phyloP scores from a whole-genome alignment of 2,329 filamentous ascomycete species.

The Fusarium lyarnte region DNA sequence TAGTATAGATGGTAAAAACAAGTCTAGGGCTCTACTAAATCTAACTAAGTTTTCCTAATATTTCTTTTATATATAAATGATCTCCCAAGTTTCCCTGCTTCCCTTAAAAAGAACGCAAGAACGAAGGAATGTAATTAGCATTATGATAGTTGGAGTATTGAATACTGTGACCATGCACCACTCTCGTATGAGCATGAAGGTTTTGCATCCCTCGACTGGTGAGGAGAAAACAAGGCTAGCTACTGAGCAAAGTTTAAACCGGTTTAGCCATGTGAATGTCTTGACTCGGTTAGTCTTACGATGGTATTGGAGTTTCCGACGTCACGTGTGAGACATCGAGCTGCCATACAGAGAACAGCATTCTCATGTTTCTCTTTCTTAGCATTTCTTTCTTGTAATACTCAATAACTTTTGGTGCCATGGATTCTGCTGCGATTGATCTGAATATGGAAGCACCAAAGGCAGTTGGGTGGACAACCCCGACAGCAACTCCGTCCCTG shows the following conservation, averaged over 20 bases:
- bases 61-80: too few species aligned
- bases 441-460: neutral
- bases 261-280: neutral
- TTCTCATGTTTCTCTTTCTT: rapidly evolving
- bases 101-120: too few species aligned
- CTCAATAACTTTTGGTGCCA: rapidly evolving
- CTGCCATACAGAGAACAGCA: neutral
- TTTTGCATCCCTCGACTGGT: neutral
- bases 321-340: neutral
- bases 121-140: neutral
- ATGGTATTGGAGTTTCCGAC: neutral
- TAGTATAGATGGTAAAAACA: too few species aligned
- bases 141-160: too few species aligned
- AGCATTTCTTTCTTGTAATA: rapidly evolving
- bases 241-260: neutral
- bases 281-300: neutral
- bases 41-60: neutral
- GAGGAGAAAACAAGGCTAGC: neutral
- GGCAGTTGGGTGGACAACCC: neutral
- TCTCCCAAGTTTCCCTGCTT: rapidly evolving
- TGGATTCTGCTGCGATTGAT: too few species aligned
- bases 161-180: too few species aligned
- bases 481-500: neutral
- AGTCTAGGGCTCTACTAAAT: rapidly evolving
- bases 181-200: neutral